Evolutionary conservation across 345 rosid species (phyloP).

Genomic region (Acer saccharum): DNA sequence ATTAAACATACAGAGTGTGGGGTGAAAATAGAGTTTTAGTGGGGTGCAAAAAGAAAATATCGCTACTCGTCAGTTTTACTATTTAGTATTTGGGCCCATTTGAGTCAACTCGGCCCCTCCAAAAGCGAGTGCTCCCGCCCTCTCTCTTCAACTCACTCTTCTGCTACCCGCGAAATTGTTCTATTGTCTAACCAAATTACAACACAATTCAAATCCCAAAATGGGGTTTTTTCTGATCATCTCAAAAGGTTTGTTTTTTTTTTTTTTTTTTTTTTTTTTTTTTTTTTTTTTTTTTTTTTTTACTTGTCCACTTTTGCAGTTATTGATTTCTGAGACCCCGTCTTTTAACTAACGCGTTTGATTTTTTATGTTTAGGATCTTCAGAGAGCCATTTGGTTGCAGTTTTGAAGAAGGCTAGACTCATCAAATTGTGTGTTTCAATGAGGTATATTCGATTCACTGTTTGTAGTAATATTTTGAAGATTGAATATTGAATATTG

Average conservation of each 20-base stretch:
- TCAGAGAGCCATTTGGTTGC: conserved; percentile 9
- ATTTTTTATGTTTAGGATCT: background rate
- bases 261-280: background rate
- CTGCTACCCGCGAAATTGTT: background rate
- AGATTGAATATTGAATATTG: too few relatives aligned
- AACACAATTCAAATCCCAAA: background rate
- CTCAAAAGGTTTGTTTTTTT: too few relatives aligned
- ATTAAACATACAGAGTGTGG: too few relatives aligned
- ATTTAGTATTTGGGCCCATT: too few relatives aligned
- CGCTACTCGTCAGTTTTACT: too few relatives aligned
- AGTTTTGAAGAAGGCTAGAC: background rate
- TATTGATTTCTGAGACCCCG: too few relatives aligned
- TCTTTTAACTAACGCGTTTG: too few relatives aligned
- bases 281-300: background rate
- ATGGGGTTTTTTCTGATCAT: background rate
- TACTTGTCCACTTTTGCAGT: too few relatives aligned
- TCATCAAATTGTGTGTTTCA: background rate
- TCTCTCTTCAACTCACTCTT: background rate
- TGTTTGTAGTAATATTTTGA: background rate
- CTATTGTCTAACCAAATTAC: background rate
- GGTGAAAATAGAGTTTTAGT: too few relatives aligned
- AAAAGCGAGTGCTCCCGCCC: too few relatives aligned
- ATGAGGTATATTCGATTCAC: background rate
- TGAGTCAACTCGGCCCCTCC: too few relatives aligned
- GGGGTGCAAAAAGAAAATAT: too few relatives aligned